Conservation (phyloP, 352 stramenopile genomes). For the Phytophthora chlamydospora region DNA sequence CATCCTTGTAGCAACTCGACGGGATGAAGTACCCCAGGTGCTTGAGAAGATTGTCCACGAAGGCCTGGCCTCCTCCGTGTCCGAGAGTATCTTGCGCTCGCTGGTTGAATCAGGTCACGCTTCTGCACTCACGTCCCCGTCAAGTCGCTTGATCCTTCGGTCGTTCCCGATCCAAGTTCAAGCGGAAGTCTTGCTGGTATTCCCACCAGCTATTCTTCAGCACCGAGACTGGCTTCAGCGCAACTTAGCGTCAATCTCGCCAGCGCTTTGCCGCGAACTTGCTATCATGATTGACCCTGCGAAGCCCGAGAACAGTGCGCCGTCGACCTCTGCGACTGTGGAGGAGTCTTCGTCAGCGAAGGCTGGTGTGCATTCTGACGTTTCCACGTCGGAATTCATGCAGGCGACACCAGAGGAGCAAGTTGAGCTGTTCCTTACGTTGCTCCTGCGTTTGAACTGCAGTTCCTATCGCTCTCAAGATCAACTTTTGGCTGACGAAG, state of each 20-base stretch:
- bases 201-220: constrained; percentile 51
- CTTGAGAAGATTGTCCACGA: constrained; percentile 59
- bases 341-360: constrained; percentile 17
- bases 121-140: constrained; percentile 40
- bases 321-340: background rate
- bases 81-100: constrained; percentile 37
- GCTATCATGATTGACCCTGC: constrained; percentile 54
- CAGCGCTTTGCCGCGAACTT: constrained; percentile 42
- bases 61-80: constrained; percentile 53
- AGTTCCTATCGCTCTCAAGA: constrained; percentile 5
- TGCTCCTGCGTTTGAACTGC: constrained; percentile 68
- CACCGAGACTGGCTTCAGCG: constrained; percentile 81
- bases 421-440: constrained; percentile 78
- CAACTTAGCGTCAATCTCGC: constrained; percentile 50
- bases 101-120: constrained; percentile 54
- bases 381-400: constrained; percentile 61
- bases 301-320: constrained; percentile 5
- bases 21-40: constrained; percentile 52
- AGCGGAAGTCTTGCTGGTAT: constrained; percentile 57
- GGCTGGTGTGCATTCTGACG: constrained; percentile 29
- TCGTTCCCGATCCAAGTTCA: constrained; percentile 57
- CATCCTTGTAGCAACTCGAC: constrained; percentile 55
- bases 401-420: constrained; percentile 49
- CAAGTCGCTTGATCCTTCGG: constrained; percentile 59
- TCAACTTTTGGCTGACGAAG: constrained; percentile 2